Conservation (phyloP, 225 moss, liverwort and hornwort genomes). For the Takakia lepidozioides region DNA sequence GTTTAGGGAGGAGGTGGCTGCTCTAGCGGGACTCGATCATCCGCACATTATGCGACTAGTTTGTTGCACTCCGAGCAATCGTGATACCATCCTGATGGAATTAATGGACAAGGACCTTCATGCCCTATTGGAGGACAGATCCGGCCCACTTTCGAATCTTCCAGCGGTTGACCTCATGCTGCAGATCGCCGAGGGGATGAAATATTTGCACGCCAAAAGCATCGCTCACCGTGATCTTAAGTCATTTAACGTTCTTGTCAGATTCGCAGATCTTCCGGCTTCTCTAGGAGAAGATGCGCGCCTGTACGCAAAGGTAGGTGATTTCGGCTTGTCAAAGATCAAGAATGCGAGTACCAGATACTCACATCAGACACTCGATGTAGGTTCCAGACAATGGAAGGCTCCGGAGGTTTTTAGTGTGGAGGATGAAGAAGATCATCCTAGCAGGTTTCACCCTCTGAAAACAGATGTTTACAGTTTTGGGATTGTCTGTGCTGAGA, state of each 20-base stretch:
- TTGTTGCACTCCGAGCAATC: conserved; percentile 1
- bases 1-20: conserved; percentile 9
- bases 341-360: conserved; percentile 10
- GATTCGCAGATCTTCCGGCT: conserved; percentile 1
- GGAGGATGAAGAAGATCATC: background rate
- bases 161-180: conserved; percentile 18
- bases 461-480: conserved; percentile 10
- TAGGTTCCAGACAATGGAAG: conserved; percentile 10
- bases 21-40: conserved; percentile 5
- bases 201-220: conserved; percentile 13
- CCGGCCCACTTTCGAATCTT: conserved; percentile 4
- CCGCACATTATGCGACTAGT: conserved; percentile 6
- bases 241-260: conserved; percentile 12
- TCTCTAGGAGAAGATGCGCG: no score
- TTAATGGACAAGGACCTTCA: conserved; percentile 10
- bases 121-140: background rate
- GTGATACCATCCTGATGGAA: conserved; percentile 10
- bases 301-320: conserved; percentile 9
- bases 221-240: conserved; percentile 27
- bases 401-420: conserved; percentile 11
- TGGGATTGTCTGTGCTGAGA: conserved; percentile 3
- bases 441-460: background rate
- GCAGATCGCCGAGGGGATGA: conserved; percentile 24
- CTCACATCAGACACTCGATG: background rate
- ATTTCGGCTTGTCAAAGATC: conserved; percentile 13